Evolutionary conservation across 2,329 filamentous ascomycete species (phyloP).

Genomic region (Colletotrichum incanum): DNA sequence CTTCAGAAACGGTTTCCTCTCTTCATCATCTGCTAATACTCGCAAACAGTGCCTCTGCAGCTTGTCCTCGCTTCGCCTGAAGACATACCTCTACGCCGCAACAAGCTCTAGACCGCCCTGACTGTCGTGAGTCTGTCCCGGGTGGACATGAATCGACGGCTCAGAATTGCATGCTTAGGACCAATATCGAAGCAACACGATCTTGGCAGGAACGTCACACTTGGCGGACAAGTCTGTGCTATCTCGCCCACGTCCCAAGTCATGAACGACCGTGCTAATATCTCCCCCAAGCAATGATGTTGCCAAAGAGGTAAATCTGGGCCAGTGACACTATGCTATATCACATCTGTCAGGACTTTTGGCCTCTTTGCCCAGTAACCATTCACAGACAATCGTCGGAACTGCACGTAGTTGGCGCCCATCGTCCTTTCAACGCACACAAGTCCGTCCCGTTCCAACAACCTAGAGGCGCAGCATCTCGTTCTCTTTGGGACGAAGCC

Average conservation of each 20-base stretch:
- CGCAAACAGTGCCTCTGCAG: neutral
- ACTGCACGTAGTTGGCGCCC: neutral
- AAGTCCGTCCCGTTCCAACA: neutral
- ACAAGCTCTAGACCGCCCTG: neutral
- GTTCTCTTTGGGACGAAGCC: constrained; percentile 20
- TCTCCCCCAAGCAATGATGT: neutral
- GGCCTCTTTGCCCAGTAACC: neutral
- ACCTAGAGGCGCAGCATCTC: constrained; percentile 1
- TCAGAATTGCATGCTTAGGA: neutral
- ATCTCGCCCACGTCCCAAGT: neutral
- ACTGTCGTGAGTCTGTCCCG: neutral
- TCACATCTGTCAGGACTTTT: neutral
- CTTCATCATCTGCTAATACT: neutral
- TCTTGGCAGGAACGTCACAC: constrained; percentile 1
- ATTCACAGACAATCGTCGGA: constrained; percentile 23
- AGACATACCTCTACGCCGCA: neutral
- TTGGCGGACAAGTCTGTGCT: neutral
- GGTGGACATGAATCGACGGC: neutral
- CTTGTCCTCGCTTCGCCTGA: neutral
- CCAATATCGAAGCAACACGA: neutral
- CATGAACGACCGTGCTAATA: constrained; percentile 5
- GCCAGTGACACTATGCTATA: neutral
- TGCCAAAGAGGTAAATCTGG: neutral
- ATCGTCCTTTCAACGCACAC: constrained; percentile 7
- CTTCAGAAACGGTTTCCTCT: neutral